Base-by-base conservation (phyloP, 2,329 filamentous ascomycete species). In the Clonostachys byssicola region DNA sequence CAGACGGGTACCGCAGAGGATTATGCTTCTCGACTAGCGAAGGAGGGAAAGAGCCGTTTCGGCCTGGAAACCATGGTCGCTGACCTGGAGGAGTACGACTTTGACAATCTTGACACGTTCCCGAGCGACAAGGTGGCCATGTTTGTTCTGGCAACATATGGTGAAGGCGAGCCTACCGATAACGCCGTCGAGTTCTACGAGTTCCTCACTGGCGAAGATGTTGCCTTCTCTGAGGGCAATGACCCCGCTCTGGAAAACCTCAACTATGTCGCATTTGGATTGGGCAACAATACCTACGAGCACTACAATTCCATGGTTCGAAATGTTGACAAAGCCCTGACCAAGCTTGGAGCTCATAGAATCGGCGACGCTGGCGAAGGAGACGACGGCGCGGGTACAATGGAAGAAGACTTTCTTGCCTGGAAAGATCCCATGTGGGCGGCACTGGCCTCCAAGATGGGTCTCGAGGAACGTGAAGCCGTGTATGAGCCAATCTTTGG, bases 371-470 rank as follows among this genome's bases (percentile, higher is more conserved):
- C 92, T 47, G 94, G 95, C 58, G 92, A 97, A 73, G 94, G 94
- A 60, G 94, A 99, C 60, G 94, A 99, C 65, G 94, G 95, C 54
- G 92, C 94, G 54, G 94, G 95, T 51, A 99, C 94, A 48, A 99
- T 99, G 95, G 94, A 99, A 72, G 95, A 99, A 72, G 95, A 99
- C 62, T 99, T 97, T 68, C 73, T 99, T 60, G 89, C 92, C 55
- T 99, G 94, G 94, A 99, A 99, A 74, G 94, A 99, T 61, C 92
- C 92, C 52, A 99, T 99, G 94, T 99, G 95, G 94, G 75, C 80
- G 59, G 88, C 88, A 50, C 77, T 99, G 46, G 78, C 87, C 20
- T 81, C 89, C 54, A 84, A 89, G 62, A 89, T 99, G 86, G 82
- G 82, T 46, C 74, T 99, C 47, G 88, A 97, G 69, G 94, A 99